These are phyloP conservation scores for Amanita subjunquillea DNA, from an alignment of 768 basidiomycete genomes.

Conservation along the genomic window DNA sequence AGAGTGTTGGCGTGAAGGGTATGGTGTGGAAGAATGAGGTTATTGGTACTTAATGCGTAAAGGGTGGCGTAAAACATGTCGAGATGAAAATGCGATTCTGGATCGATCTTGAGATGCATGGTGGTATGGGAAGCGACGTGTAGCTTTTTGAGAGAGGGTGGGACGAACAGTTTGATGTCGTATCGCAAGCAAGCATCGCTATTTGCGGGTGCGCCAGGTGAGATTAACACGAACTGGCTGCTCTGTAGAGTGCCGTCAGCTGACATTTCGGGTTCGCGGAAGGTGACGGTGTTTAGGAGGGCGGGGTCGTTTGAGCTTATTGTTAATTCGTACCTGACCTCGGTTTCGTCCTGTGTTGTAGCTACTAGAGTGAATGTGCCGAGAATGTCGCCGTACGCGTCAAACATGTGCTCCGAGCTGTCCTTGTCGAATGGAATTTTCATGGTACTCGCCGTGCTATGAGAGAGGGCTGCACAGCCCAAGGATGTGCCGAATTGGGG, in stretches of 20 bases:
- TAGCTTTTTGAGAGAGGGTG: constrained; percentile 37
- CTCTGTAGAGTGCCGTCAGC: constrained; percentile 17
- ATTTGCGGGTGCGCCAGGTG: constrained; percentile 17
- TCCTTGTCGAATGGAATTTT: constrained; percentile 25
- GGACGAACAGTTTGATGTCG: constrained; percentile 42
- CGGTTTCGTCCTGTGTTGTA: constrained; percentile 26
- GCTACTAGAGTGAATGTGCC: constrained; percentile 42
- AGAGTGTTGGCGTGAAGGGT: constrained; percentile 29
- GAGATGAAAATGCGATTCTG: constrained; percentile 29
- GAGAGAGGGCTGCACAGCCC: constrained; percentile 34
- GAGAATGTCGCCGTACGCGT: constrained; percentile 35
- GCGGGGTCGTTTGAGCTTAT: constrained; percentile 31
- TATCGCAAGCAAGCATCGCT: constrained; percentile 38
- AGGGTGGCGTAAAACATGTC: constrained; percentile 36
- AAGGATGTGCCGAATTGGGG: constrained; percentile 43
- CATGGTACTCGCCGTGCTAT: constrained; percentile 25
- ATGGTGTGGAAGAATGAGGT: constrained; percentile 36
- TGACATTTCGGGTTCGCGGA: constrained; percentile 25
- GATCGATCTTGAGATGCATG: constrained; percentile 40
- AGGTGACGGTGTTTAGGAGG: constrained; percentile 26
- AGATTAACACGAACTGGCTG: constrained; percentile 29
- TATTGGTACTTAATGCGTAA: constrained; percentile 22
- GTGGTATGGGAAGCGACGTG: constrained; percentile 30
- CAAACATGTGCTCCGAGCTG: constrained; percentile 32
- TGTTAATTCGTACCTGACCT: constrained; percentile 39